Conservation (phyloP, 2,329 filamentous ascomycete species). For the Parastagonospora avenae region DNA sequence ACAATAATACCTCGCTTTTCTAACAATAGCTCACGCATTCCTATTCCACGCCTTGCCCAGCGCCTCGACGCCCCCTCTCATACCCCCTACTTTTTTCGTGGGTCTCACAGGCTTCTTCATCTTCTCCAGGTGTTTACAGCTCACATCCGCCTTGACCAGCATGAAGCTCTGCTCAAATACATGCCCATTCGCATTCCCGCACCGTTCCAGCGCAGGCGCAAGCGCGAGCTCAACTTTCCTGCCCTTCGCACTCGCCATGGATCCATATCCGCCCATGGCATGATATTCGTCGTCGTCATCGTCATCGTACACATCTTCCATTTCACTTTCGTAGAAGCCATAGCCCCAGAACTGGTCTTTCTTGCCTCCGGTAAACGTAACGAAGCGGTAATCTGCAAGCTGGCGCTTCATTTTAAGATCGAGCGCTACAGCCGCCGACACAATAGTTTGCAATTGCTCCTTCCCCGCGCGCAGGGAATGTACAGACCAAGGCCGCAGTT, state of each 20-base stretch:
- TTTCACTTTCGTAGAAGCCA: slow-evolving; percentile 44
- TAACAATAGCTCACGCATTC: slow-evolving; percentile 1
- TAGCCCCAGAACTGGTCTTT: slow-evolving; percentile 42
- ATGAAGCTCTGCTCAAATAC: slow-evolving; percentile 46
- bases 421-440: slow-evolving; percentile 43
- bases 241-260: slow-evolving; percentile 14
- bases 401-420: slow-evolving; percentile 47
- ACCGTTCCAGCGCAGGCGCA: slow-evolving; percentile 46
- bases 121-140: slow-evolving; percentile 39
- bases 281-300: slow-evolving; percentile 22
- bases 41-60: slow-evolving; percentile 22
- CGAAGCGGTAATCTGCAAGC: slow-evolving; percentile 44
- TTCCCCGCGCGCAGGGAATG: slow-evolving; percentile 36
- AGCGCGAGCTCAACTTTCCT: slow-evolving; percentile 41
- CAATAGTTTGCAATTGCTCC: slow-evolving; percentile 39
- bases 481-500: slow-evolving; percentile 40
- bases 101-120: slow-evolving; percentile 19
- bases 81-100: slow-evolving; percentile 2
- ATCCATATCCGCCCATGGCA: slow-evolving; percentile 13
- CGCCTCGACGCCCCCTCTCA: slow-evolving; percentile 11
- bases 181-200: slow-evolving; percentile 46
- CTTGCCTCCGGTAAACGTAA: slow-evolving; percentile 42
- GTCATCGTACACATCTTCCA: slow-evolving; percentile 44
- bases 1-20: too few species aligned
- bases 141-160: slow-evolving; percentile 46